Evolutionary conservation across 345 rosid genomes (phyloP), one percentile per base, ranked within the genome.

Genomic region (Chamaenerion angustifolium): DNA sequence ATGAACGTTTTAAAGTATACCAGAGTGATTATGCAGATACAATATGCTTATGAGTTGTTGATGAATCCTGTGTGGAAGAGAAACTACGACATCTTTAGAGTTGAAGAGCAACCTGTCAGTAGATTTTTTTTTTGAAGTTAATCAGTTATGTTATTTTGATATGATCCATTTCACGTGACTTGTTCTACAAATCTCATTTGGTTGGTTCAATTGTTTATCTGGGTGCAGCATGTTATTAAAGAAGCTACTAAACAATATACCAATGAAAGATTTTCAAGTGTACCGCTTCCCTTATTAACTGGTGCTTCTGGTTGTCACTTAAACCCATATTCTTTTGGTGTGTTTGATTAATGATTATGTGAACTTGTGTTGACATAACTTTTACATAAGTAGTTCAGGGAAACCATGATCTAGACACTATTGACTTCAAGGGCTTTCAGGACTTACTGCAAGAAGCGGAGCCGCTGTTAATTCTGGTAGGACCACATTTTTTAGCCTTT

Each of bases 81-180:
- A 61, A 80, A 86, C 59, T 90, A 81, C 69, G 95, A 83, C 54
- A 16, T 75, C 7, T 90, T 79, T 60, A 77, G 79, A 54, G 67
- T 90, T 61, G 94, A 90, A 58, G 92, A 90, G 69, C 75, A 83
- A 45, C 63, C 37, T 46, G 98, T 86, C 70, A 76, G 95, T 77
- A 56, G 23, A 12, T 37, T 53, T 52, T n/a, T 46, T 40, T 49
- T 41, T 9, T 11, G 21, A 35, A 44, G 17, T 11, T 18, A 47
- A 21, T 40, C 43, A 21, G 25, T 21, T 21, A 4, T 21, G 25
- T 21, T 21, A 4, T 21, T 21, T 21, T 21, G 25, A 4, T 21
- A 21, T 4, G 25, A 21, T 21, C 25, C 25, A 21, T 21, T 21
- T 21, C 25, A 21, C 25, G 2, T 21, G 43, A 35, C 15, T 12